Evolutionary conservation across 805 yeast genomes (phyloP).

Genomic region (Hanseniaspora thailandica): DNA sequence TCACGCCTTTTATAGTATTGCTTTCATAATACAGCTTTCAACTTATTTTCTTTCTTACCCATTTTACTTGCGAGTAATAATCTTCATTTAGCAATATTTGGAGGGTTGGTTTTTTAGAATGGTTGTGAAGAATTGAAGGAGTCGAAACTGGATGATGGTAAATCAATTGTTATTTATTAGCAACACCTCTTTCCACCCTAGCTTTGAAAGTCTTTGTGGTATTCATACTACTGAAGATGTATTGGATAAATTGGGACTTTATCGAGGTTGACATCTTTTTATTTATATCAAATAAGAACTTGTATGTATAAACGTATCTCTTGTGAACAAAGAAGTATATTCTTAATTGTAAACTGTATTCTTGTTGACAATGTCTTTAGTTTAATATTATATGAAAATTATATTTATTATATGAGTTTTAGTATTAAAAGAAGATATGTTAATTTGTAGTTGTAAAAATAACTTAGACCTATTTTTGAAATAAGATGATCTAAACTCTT

Average conservation of each 20-base stretch:
- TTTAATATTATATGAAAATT: no score
- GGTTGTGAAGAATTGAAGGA: constrained; percentile 13
- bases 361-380: background rate
- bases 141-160: constrained; percentile 31
- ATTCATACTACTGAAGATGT: constrained; percentile 22
- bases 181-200: constrained; percentile 30
- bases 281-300: background rate
- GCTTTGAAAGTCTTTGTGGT: constrained; percentile 19
- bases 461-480: no score
- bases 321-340: no score
- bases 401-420: background rate
- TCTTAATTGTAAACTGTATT: no score
- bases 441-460: no score
- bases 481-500: no score
- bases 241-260: constrained; percentile 13
- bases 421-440: background rate
- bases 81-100: background rate
- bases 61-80: constrained; percentile 15
- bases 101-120: constrained; percentile 13
- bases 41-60: constrained; percentile 1
- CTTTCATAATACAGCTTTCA: constrained; percentile 4
- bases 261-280: constrained; percentile 14
- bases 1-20: constrained; percentile 14
- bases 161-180: constrained; percentile 16
- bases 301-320: background rate